Percentiles rank a stretch among this genome's conserved stretches.
Conservation (phyloP, 305 asterid species). For the Caryopteris hybrid region DNA sequence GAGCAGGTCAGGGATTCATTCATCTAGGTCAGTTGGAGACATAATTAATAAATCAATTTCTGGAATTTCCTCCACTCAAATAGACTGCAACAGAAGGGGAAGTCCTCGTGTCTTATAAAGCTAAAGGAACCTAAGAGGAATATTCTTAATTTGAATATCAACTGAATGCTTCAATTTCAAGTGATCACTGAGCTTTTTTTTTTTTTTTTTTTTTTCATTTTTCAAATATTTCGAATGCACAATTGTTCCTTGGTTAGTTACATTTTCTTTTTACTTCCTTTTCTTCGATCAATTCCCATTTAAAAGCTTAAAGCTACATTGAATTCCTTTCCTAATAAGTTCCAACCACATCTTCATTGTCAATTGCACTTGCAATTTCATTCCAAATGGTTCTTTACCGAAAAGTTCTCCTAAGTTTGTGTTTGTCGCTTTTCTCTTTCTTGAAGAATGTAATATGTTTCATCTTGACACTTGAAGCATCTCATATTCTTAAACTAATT, state of each 20-base stretch:
- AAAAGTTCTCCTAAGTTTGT: background rate
- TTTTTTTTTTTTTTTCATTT: too few relatives aligned
- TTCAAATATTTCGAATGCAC: background rate
- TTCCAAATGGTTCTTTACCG: background rate
- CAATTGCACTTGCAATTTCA: background rate
- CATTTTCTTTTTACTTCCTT: background rate
- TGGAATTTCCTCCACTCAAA: background rate
- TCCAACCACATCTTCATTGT: background rate
- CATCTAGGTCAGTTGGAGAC: background rate
- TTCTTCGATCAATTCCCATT: background rate
- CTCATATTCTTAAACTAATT: background rate
- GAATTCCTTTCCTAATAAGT: background rate
- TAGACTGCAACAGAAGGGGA: background rate
- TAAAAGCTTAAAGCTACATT: background rate
- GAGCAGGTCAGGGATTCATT: background rate
- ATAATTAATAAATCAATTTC: background rate
- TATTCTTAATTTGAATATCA: background rate
- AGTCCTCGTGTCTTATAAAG: constrained; percentile 6
- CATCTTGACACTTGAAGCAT: constrained; percentile 3
- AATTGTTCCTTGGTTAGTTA: background rate
- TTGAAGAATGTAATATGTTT: background rate
- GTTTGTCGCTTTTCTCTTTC: background rate
- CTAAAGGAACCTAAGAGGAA: background rate
- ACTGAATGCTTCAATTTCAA: background rate
- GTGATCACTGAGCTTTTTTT: background rate